A percentile compares a stretch with the other conserved stretches of the same genome.
Conservation (phyloP, 176 grass and related monocot genomes). For the Carex myosuroides region DNA sequence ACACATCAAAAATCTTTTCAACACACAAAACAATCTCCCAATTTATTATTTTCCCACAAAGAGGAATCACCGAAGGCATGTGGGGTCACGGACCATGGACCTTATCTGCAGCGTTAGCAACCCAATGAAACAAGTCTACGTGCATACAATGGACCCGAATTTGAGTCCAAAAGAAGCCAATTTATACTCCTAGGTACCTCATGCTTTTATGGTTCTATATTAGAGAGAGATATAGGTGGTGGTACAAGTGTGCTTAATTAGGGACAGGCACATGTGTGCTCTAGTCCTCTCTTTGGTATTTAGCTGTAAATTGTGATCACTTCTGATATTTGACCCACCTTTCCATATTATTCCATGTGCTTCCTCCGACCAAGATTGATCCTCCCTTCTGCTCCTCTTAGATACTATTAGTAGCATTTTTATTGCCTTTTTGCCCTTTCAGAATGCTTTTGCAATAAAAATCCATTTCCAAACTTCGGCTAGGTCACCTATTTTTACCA, state of each 20-base stretch:
- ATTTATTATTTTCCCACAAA: neutral
- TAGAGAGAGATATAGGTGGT: neutral
- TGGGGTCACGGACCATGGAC: neutral
- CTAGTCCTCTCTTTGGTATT: neutral
- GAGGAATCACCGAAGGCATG: neutral
- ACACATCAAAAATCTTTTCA: constrained; percentile 15
- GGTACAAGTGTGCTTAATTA: neutral
- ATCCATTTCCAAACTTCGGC: neutral
- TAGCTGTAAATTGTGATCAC: neutral
- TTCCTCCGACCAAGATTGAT: constrained; percentile 3
- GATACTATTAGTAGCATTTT: neutral
- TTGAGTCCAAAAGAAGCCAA: neutral
- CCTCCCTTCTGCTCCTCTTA: neutral
- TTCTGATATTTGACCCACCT: neutral
- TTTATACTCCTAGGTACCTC: neutral
- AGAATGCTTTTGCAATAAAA: neutral
- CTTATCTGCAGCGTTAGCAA: neutral
- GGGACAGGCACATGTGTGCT: neutral
- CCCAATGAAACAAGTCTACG: neutral
- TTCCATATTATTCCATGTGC: neutral
- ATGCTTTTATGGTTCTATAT: neutral
- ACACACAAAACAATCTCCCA: neutral
- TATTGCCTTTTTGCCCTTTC: neutral
- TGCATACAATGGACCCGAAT: neutral
- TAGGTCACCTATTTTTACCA: neutral